These are phyloP conservation scores for Inonotus hispidus DNA, from an alignment of 1,284 basidiomycete species.

Conservation along the genomic window DNA sequence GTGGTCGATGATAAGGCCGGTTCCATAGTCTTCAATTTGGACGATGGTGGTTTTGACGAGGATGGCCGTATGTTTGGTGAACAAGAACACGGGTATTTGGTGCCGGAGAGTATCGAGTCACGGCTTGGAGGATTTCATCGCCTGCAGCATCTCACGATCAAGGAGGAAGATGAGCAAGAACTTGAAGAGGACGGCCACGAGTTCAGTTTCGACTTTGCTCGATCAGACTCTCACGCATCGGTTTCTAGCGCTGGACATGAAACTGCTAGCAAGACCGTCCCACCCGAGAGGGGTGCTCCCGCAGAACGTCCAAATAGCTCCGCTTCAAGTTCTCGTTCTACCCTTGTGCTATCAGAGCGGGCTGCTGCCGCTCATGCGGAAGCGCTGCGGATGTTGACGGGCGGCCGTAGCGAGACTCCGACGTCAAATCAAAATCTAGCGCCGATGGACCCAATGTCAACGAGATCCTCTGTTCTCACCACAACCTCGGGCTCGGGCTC, in stretches of 20 bases:
- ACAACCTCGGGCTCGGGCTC: conserved; percentile 2
- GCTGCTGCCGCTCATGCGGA: conserved; percentile 15
- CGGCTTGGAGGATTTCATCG: neutral
- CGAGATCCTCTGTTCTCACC: conserved; percentile 8
- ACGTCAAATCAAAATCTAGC: neutral
- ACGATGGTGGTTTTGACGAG: conserved; percentile 13
- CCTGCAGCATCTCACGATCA: conserved; percentile 16
- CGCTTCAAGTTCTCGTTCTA: neutral
- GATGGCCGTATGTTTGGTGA: conserved; percentile 4
- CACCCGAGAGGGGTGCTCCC: neutral
- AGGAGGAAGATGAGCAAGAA: conserved; percentile 17
- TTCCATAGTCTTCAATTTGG: conserved; percentile 12
- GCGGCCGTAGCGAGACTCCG: neutral
- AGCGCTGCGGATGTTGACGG: conserved; percentile 13
- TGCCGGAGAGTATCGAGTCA: conserved; percentile 2
- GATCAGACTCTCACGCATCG: neutral
- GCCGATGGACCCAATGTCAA: neutral
- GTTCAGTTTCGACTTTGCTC: neutral
- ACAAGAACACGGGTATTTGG: conserved; percentile 12
- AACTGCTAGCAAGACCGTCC: neutral
- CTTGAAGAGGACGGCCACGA: neutral
- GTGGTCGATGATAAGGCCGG: neutral
- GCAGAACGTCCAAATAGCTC: neutral
- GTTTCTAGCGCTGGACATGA: neutral
- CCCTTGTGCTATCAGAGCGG: conserved; percentile 3